Base-by-base conservation (phyloP, 2,329 filamentous ascomycete species). In the Penicillium sp. region DNA sequence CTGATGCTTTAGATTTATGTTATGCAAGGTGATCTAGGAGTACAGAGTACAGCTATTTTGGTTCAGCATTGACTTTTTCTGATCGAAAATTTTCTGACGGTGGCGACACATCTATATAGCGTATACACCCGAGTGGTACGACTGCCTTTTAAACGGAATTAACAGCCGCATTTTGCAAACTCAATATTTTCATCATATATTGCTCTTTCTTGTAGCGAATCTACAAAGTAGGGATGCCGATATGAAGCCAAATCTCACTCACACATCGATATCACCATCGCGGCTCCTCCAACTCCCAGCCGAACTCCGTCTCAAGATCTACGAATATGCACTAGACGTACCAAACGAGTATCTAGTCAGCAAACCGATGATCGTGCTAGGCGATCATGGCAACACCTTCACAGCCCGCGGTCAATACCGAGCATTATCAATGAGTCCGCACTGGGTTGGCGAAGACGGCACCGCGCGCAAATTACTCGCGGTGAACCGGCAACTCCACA, bases 401-500 rank as follows among this genome's bases (percentile, higher is more conserved):
- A 74, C 72, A 25, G 61, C 67, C 1, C 67, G 71, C 6, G 61
- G 66, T 15, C 67, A 65, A 50, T 75, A 70, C 57, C 63, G 70
- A 53, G 67, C 70, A 13, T 61, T 74, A 19, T 66, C 62, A 38
- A 73, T 74, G 63, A 71, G 67, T 51, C 71, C 72, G 13, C 73
- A 66, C 62, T 72, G 72, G 71, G 66, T 67, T 2, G 66, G 67
- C 41, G 64, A 71, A 55, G 67, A 73, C 42, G 69, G 70, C 51
- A 69, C 69, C 31, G 65, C 71, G 2, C 69, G 69, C 51, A 66
- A 61, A 17, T 64, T 75, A 3, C 61, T 75, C 10, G 52, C 63
- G 12, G 68, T 73, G 31, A 73, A 73, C 54, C 71, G 64, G 3
- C 71, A 73, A 50, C 70, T 75, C 56, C 72, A 75, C 62, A 63